Evolutionary conservation across 768 basidiomycete species (phyloP), one percentile per base, ranked within the genome.

Genomic region (Brasilioporus rufonigricans): DNA sequence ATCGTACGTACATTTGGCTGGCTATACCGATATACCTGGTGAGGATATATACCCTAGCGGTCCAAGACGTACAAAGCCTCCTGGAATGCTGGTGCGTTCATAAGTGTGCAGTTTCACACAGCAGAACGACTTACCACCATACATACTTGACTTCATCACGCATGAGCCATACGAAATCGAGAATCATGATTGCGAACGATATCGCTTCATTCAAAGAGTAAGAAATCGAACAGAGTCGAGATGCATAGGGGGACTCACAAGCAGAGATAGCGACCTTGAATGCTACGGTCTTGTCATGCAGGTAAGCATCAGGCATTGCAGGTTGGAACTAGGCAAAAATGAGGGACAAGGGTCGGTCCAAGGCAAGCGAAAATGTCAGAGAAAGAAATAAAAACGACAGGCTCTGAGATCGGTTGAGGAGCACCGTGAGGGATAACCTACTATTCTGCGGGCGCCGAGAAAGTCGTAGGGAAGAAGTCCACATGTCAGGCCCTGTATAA

Each of bases 1-100:
- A 52, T 13, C 10, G n/a, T 6, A 39, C 66, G 39, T 26, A 68
- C 66, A 58, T 53, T 44, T 65, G 64, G 23, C 61, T 50, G 1
- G 23, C 47, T 14, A 66, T 5, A 2, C 66, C 66, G 0, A 44
- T 1, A 41, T 61, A 65, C 35, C 66, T 61, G 9, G 53, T 16
- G 9, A 57, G 3, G 1, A 67, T 9, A 32, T 59, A 68, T 0
- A 53, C 5, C 10, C 48, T 47, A 7, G 66, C 41, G 21, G 27
- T 36, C 52, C 59, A 55, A 31, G 57, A 56, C 18, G 18, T 8
- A 5, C 49, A 45, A 19, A 61, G 14, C 14, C 36, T 53, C 19
- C 64, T 66, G 43, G 6, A 27, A 26, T 35, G 5, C 11, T 4
- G 16, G 21, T 48, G 18, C 5, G 19, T 52, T 19, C 24, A 35